Evolutionary conservation across 306 rosid genomes (phyloP).

Genomic region (Delonix regia): DNA sequence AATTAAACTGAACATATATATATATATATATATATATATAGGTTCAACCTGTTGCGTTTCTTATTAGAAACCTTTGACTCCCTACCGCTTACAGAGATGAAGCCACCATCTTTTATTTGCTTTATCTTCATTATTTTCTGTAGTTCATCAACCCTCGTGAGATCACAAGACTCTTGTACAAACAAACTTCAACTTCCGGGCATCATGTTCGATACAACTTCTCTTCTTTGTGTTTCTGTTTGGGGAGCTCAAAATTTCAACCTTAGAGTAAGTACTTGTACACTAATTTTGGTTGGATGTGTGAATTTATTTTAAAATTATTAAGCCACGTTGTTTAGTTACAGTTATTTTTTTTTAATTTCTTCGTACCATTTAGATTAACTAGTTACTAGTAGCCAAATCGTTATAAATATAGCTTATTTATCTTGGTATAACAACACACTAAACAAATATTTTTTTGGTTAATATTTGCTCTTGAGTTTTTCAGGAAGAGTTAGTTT

Average conservation of each 20-base stretch:
- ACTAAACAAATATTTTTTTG: too few relatives aligned
- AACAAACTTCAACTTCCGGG: not conserved
- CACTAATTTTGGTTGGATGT: not conserved
- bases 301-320: too few relatives aligned
- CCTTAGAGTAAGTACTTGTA: slow-evolving; percentile 33
- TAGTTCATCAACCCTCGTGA: slow-evolving; percentile 24
- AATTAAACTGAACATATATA: too few relatives aligned
- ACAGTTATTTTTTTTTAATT: too few relatives aligned
- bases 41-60: not conserved
- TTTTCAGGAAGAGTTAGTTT: too few relatives aligned
- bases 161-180: slow-evolving; percentile 35
- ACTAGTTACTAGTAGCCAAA: too few relatives aligned
- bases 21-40: not conserved
- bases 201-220: slow-evolving; percentile 16
- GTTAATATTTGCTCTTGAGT: too few relatives aligned
- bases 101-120: not conserved
- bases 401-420: too few relatives aligned
- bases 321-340: too few relatives aligned
- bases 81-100: slow-evolving; percentile 29
- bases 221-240: slow-evolving; percentile 26
- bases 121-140: slow-evolving; percentile 21
- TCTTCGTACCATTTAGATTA: too few relatives aligned
- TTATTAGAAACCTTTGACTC: not conserved
- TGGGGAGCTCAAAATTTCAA: slow-evolving; percentile 31
- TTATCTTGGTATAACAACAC: too few relatives aligned